phyloP scores from a whole-genome alignment of 2,329 filamentous ascomycete species.

The Pseudocercospora musae region DNA sequence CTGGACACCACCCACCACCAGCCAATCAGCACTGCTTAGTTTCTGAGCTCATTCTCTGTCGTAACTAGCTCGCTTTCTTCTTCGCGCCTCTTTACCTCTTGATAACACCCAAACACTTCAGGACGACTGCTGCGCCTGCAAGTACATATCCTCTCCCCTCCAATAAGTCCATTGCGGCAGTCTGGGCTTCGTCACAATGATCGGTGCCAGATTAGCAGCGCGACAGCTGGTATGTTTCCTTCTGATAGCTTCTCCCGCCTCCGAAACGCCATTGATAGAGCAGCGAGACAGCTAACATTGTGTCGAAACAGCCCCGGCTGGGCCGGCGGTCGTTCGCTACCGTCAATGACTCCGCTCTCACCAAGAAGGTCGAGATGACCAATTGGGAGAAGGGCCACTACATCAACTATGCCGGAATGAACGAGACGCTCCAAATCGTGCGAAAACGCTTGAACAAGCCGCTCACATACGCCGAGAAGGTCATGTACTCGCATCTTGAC shows the following conservation, averaged over 20 bases:
- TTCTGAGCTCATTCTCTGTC: constrained; percentile 1
- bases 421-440: constrained; percentile 91
- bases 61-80: constrained; percentile 17
- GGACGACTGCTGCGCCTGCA: constrained; percentile 25
- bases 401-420: constrained; percentile 99
- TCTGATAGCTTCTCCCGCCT: constrained; percentile 15
- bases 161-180: constrained; percentile 20
- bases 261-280: constrained; percentile 9
- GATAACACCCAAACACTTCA: constrained; percentile 17
- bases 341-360: constrained; percentile 78
- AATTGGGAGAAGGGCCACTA: constrained; percentile 94
- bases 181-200: constrained; percentile 32
- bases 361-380: constrained; percentile 96
- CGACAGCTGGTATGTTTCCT: constrained; percentile 39
- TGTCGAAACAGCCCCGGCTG: constrained; percentile 28
- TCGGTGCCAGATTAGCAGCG: constrained; percentile 38
- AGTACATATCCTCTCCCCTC: constrained; percentile 14
- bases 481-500: constrained; percentile 97
- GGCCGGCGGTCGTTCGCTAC: constrained; percentile 72
- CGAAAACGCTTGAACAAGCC: constrained; percentile 86
- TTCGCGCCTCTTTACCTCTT: constrained; percentile 18
- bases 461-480: constrained; percentile 95
- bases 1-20: background rate
- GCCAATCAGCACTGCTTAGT: constrained; percentile 4
- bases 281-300: constrained; percentile 19